Conservation (phyloP, 306 rosid species). For the Inga oerstediana region DNA sequence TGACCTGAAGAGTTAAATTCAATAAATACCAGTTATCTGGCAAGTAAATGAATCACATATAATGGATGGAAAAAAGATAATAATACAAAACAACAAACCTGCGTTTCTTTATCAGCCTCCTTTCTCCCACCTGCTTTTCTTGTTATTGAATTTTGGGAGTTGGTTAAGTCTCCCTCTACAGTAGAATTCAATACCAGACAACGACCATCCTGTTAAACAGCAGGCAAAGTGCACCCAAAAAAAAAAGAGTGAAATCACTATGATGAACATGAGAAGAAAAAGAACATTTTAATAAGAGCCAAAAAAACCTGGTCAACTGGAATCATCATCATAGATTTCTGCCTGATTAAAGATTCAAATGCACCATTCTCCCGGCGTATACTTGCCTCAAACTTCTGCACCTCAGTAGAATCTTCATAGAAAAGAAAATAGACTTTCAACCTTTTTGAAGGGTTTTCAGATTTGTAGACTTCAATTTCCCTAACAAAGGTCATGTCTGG, state of each 20-base stretch:
- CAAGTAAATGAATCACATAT: constrained; percentile 24
- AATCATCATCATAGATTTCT: constrained; percentile 96
- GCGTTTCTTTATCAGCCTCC: constrained; percentile 79
- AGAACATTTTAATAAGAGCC: background rate
- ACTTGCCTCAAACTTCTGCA: constrained; percentile 90
- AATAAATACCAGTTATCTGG: constrained; percentile 20
- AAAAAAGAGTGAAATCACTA: background rate
- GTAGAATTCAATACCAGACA: constrained; percentile 71
- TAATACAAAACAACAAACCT: constrained; percentile 53
- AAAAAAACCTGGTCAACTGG: constrained; percentile 89
- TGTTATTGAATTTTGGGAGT: constrained; percentile 69
- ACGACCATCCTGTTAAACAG: constrained; percentile 59
- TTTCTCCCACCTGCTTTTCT: constrained; percentile 95
- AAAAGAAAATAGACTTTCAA: constrained; percentile 87
- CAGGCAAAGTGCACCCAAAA: constrained; percentile 33
- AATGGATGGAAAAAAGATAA: background rate
- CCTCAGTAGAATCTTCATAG: constrained; percentile 95
- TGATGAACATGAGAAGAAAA: constrained; percentile 29
- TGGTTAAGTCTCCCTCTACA: constrained; percentile 49
- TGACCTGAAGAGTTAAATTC: constrained; percentile 66
- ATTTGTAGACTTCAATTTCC: constrained; percentile 85
- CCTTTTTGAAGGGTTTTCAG: constrained; percentile 51
- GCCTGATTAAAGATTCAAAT: constrained; percentile 95
- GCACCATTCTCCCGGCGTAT: constrained; percentile 93
- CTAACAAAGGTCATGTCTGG: constrained; percentile 94